phyloP scores from a whole-genome alignment of 1,284 basidiomycete species.

The Malassezia globosa region DNA sequence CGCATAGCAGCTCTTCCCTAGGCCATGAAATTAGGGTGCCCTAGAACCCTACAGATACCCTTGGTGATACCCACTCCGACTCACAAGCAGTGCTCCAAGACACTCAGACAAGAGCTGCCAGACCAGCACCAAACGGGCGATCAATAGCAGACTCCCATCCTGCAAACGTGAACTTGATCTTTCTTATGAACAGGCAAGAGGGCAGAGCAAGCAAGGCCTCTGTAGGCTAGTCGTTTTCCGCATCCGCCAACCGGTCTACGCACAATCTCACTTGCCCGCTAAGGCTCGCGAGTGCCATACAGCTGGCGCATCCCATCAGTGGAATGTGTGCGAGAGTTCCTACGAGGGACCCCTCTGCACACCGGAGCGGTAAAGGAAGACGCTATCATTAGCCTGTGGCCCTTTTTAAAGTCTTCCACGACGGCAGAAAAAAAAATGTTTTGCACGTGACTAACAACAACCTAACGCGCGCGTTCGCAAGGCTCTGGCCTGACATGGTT shows the following conservation, averaged over 20 bases:
- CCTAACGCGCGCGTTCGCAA: neutral
- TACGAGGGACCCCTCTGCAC: constrained; percentile 8
- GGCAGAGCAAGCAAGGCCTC: neutral
- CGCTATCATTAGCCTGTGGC: neutral
- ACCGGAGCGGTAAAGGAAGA: constrained; percentile 11
- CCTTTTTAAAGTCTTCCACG: too few species aligned
- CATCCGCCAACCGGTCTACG: constrained; percentile 18
- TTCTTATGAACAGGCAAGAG: neutral
- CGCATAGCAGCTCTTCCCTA: constrained; percentile 18
- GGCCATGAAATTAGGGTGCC: constrained; percentile 20
- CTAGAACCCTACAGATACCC: constrained; percentile 1
- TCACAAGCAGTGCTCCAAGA: neutral
- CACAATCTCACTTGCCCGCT: constrained; percentile 15
- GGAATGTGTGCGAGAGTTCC: constrained; percentile 13
- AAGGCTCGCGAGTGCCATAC: constrained; percentile 14
- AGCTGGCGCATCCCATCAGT: constrained; percentile 16
- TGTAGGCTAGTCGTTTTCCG: constrained; percentile 9
- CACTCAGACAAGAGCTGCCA: constrained; percentile 10
- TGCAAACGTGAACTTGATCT: constrained; percentile 12
- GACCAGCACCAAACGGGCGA: constrained; percentile 18
- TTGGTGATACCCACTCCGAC: neutral
- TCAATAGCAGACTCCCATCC: constrained; percentile 9
- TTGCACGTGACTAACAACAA: neutral
- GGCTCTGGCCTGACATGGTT: neutral
- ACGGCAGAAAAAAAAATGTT: neutral